phyloP scores from a whole-genome alignment of 306 rosid genomes.

The Rosa multiflora region DNA sequence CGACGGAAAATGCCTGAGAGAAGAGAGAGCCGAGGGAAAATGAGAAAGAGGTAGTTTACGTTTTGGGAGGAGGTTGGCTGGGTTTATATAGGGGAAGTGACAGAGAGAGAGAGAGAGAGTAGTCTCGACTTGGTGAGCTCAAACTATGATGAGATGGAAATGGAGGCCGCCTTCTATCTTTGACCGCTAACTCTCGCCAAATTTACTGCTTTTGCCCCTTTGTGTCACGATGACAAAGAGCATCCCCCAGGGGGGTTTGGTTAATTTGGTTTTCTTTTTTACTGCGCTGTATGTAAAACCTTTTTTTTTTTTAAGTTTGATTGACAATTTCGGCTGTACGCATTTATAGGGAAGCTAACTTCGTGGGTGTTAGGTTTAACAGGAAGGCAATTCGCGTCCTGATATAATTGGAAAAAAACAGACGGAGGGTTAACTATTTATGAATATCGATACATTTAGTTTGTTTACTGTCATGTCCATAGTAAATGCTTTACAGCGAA shows the following conservation, averaged over 20 bases:
- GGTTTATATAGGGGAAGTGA: conserved; percentile 11
- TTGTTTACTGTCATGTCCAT: too few relatives aligned
- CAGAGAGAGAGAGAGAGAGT: not conserved
- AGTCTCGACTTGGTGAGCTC: not conserved
- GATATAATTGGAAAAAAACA: not conserved
- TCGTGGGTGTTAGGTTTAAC: not conserved
- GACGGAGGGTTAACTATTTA: accelerated
- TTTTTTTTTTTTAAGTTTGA: not conserved
- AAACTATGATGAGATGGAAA: too few relatives aligned
- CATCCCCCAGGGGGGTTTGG: not conserved
- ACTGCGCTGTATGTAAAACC: not conserved
- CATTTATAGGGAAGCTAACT: not conserved
- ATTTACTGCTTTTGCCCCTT: conserved; percentile 10
- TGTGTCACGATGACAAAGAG: not conserved
- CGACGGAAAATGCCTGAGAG: not conserved
- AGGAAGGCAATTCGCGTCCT: not conserved
- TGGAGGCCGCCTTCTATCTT: conserved; percentile 13
- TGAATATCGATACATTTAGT: too few relatives aligned
- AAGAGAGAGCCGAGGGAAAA: conserved; percentile 6
- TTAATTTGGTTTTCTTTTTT: not conserved
- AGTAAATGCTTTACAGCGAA: too few relatives aligned
- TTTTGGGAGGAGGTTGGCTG: not conserved
- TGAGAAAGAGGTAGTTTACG: conserved; percentile 12
- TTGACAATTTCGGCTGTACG: not conserved
- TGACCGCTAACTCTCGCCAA: conserved; percentile 8